Evolutionary conservation across 352 stramenopile species (phyloP), one percentile per base, ranked within the genome.

Genomic region (Plasmopara halstedii): DNA sequence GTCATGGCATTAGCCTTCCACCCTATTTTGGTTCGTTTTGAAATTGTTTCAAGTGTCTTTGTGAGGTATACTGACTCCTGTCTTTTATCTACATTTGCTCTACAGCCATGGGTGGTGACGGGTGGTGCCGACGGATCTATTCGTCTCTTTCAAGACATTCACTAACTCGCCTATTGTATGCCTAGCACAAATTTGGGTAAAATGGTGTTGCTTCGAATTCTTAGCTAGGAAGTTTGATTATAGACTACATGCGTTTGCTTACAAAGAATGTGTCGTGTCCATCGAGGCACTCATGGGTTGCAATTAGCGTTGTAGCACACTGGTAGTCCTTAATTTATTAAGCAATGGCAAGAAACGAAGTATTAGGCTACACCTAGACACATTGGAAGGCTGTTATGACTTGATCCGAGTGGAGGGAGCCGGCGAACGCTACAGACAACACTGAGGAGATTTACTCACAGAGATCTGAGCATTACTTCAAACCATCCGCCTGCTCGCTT

Each of bases 141-240:
- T 52, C 88, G 95, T 41, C 77, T 99, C 41, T 98, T 95, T 67
- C 94, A 98, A 65, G 97, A 98, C 74, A 96, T 98, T 79, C 85
- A 96, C 58, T 94, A 83, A 59, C 25, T 46, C 42, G 34, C 26
- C 22, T 20, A 31, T 53, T 57, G n/a, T n/a, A n/a, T n/a, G n/a
- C n/a, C n/a, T n/a, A n/a, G n/a, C n/a, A n/a, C n/a, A n/a, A n/a
- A n/a, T n/a, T n/a, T n/a, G n/a, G n/a, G n/a, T n/a, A n/a, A n/a
- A n/a, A n/a, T n/a, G n/a, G n/a, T n/a, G n/a, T n/a, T n/a, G n/a
- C n/a, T n/a, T n/a, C n/a, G n/a, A n/a, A n/a, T n/a, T n/a, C n/a
- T n/a, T n/a, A n/a, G n/a, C n/a, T n/a, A n/a, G n/a, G n/a, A n/a
- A n/a, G 8, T 27, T 27, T 10, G 11, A 29, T 29, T 11, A 2